A percentile compares a stretch with the other conserved stretches of the same genome.
phyloP scores from a whole-genome alignment of 2,329 filamentous ascomycete species.

The Dactylellina drechsleri region DNA sequence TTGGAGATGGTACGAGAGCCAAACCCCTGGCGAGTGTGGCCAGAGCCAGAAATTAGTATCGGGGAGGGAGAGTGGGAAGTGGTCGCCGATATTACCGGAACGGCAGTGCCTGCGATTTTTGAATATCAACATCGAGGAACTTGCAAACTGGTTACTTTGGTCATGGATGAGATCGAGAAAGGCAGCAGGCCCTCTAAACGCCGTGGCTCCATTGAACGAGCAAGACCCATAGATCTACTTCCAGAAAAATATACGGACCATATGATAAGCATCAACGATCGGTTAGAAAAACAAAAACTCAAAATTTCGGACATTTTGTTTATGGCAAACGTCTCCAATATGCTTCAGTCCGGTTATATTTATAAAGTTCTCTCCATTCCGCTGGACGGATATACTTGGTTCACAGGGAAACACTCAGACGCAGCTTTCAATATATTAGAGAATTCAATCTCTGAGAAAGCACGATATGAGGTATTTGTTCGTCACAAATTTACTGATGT shows the following conservation, averaged over 20 bases:
- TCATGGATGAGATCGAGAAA: constrained; percentile 7
- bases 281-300: constrained; percentile 29
- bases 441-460: constrained; percentile 7
- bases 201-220: no score
- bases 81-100: constrained; percentile 53
- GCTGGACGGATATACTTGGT: constrained; percentile 51
- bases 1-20: constrained; percentile 32
- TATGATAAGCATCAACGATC: constrained; percentile 32
- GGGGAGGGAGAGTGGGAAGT: constrained; percentile 26
- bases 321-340: constrained; percentile 50
- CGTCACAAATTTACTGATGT: constrained; percentile 39
- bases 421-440: constrained; percentile 32
- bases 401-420: constrained; percentile 24
- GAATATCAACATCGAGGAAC: constrained; percentile 41
- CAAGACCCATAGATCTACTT: constrained; percentile 5
- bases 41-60: constrained; percentile 33
- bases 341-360: constrained; percentile 37
- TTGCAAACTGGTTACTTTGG: constrained; percentile 34
- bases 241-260: constrained; percentile 9
- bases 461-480: constrained; percentile 35
- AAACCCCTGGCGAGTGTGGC: constrained; percentile 19
- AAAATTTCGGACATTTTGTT: constrained; percentile 54
- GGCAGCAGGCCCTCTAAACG: background rate
- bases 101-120: constrained; percentile 48
- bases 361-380: constrained; percentile 54